phyloP scores from a whole-genome alignment of 345 rosid genomes.

The Populus tremula region DNA sequence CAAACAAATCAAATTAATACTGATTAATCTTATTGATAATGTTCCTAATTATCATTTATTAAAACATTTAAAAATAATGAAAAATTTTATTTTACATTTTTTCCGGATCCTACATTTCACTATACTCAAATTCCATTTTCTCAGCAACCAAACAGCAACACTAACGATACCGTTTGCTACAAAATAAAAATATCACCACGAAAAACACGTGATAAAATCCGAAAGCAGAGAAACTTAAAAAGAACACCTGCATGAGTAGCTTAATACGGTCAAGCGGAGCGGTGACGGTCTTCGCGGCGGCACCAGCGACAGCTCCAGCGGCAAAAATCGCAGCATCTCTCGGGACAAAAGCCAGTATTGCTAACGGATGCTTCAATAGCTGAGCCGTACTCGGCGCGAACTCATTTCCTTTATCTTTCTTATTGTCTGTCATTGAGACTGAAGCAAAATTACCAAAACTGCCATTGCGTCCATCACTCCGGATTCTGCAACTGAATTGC shows the following conservation, averaged over 20 bases:
- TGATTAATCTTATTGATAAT: background rate
- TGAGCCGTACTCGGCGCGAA: conserved; percentile 61
- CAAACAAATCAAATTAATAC: background rate
- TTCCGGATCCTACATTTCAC: background rate
- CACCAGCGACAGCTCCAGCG: conserved; percentile 94
- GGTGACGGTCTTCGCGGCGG: conserved; percentile 87
- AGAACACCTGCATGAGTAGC: conserved; percentile 90
- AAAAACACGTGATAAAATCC: background rate
- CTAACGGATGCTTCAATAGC: conserved; percentile 72
- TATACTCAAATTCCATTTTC: background rate
- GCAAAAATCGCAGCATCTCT: conserved; percentile 71
- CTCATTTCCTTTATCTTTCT: conserved; percentile 41
- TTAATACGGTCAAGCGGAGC: conserved; percentile 97
- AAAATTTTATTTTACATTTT: background rate
- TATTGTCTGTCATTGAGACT: conserved; percentile 47
- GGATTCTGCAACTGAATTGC: conserved; percentile 10
- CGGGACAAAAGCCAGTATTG: conserved; percentile 62
- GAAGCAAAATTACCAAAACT: conserved; percentile 50
- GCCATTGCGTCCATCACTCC: conserved; percentile 14
- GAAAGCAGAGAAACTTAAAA: background rate
- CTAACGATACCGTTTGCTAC: background rate
- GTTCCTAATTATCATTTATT: background rate
- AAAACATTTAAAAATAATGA: background rate
- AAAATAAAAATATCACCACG: background rate
- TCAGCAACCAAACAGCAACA: background rate